These are phyloP conservation scores for Boeremia exigua DNA, from an alignment of 2,329 filamentous ascomycete species.

Conservation along the genomic window DNA sequence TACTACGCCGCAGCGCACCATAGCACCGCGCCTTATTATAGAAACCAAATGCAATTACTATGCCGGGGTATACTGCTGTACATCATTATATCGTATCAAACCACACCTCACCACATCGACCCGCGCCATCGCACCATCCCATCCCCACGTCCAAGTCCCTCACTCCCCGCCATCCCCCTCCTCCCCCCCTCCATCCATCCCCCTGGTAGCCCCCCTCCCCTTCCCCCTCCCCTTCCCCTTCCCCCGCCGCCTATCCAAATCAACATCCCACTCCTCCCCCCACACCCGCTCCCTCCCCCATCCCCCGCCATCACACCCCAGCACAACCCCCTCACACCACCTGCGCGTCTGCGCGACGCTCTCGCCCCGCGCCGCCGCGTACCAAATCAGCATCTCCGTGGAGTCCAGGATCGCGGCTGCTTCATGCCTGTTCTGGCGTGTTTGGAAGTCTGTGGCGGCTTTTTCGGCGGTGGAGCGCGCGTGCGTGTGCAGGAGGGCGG, in stretches of 20 bases:
- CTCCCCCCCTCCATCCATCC: slow-evolving; percentile 22
- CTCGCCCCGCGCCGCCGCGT: slow-evolving; percentile 39
- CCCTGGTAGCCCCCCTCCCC: slow-evolving; percentile 26
- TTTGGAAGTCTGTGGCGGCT: slow-evolving; percentile 34
- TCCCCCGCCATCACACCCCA: slow-evolving; percentile 28
- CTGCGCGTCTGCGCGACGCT: slow-evolving; percentile 41
- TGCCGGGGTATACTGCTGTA: too few species aligned
- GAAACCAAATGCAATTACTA: too few species aligned
- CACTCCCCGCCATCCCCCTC: slow-evolving; percentile 17
- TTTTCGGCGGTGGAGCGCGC: not conserved
- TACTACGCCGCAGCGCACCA: too few species aligned
- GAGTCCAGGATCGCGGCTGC: slow-evolving; percentile 44
- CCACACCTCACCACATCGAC: too few species aligned
- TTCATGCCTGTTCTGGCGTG: slow-evolving; percentile 34
- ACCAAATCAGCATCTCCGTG: slow-evolving; percentile 48
- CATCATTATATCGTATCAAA: too few species aligned
- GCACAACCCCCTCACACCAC: slow-evolving; percentile 40
- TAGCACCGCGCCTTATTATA: too few species aligned
- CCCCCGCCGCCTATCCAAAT: slow-evolving; percentile 18
- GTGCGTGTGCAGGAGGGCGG: not conserved
- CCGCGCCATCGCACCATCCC: too few species aligned
- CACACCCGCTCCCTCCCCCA: slow-evolving; percentile 1
- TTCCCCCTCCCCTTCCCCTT: slow-evolving; percentile 6
- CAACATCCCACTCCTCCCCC: slow-evolving; percentile 30
- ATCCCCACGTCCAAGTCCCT: too few species aligned